Evolutionary conservation across 129 eudicot species (phyloP).

Genomic region (Cynara cardunculus): DNA sequence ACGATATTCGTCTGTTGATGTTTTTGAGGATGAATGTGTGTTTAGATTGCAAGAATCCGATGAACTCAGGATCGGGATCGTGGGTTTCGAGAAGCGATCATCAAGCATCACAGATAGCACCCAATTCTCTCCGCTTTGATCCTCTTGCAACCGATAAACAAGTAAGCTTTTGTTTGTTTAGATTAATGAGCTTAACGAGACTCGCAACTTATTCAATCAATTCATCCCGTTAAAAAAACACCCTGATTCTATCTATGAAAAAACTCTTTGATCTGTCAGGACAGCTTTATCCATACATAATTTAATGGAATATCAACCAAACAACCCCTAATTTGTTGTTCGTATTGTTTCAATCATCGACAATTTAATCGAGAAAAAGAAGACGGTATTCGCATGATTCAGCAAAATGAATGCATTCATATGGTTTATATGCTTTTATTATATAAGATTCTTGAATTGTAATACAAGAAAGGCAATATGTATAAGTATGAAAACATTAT

Average conservation of each 20-base stretch:
- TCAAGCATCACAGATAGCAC: conserved; percentile 4
- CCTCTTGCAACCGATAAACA: conserved; percentile 23
- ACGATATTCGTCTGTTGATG: not conserved
- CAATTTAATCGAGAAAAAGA: too few relatives aligned
- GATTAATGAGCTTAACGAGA: too few relatives aligned
- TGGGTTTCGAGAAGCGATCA: conserved; percentile 6
- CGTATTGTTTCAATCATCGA: too few relatives aligned
- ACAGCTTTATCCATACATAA: too few relatives aligned
- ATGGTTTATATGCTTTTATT: not conserved
- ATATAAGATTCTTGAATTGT: not conserved
- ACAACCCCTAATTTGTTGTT: too few relatives aligned
- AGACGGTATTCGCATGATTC: not conserved
- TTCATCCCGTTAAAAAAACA: too few relatives aligned
- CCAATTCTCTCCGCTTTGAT: conserved; percentile 21
- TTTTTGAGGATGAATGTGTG: conserved; percentile 9
- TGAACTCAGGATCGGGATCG: conserved; percentile 23
- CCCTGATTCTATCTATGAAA: too few relatives aligned
- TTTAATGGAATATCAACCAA: too few relatives aligned
- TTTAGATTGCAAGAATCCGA: conserved; percentile 41
- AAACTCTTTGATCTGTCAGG: too few relatives aligned
- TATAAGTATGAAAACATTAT: not conserved
- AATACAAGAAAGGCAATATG: too few relatives aligned
- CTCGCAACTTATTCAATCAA: too few relatives aligned
- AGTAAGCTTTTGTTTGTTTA: conserved; percentile 33
- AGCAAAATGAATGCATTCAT: not conserved